These are phyloP conservation scores for Colletotrichum noveboracense DNA, from an alignment of 2,329 filamentous ascomycete genomes.

Conservation along the genomic window DNA sequence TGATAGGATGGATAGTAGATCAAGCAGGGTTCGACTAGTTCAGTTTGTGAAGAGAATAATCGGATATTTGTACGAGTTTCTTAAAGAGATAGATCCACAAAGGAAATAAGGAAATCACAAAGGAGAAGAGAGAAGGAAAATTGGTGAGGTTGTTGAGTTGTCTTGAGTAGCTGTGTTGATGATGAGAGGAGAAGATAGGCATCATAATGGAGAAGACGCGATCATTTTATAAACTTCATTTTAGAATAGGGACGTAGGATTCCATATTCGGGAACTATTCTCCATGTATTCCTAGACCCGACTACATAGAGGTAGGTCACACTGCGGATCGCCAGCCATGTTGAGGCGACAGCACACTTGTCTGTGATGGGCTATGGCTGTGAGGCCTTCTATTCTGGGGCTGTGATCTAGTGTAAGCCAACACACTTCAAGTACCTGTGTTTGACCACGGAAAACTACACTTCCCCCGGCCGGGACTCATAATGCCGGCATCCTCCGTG, in stretches of 20 bases:
- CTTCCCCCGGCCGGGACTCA: no score
- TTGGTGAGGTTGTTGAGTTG: not conserved
- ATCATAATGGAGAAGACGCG: not conserved
- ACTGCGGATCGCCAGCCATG: not conserved
- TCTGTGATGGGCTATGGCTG: not conserved
- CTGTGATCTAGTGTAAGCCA: not conserved
- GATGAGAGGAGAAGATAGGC: not conserved
- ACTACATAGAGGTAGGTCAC: not conserved
- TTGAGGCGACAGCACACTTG: not conserved
- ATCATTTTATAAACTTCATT: not conserved
- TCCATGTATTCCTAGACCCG: not conserved
- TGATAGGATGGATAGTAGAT: not conserved
- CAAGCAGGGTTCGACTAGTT: not conserved
- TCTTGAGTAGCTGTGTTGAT: not conserved
- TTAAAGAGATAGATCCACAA: slow-evolving; percentile 7
- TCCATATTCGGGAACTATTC: not conserved
- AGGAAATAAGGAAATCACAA: slow-evolving; percentile 15
- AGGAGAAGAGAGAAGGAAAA: not conserved
- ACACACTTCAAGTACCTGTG: not conserved
- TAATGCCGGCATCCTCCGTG: not conserved
- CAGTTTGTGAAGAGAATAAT: not conserved
- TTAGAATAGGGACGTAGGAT: not conserved
- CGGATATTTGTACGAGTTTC: not conserved
- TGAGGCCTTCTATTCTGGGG: not conserved
- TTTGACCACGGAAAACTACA: not conserved